phyloP scores from a whole-genome alignment of 306 rosid species.

The Cyamopsis tetragonoloba region DNA sequence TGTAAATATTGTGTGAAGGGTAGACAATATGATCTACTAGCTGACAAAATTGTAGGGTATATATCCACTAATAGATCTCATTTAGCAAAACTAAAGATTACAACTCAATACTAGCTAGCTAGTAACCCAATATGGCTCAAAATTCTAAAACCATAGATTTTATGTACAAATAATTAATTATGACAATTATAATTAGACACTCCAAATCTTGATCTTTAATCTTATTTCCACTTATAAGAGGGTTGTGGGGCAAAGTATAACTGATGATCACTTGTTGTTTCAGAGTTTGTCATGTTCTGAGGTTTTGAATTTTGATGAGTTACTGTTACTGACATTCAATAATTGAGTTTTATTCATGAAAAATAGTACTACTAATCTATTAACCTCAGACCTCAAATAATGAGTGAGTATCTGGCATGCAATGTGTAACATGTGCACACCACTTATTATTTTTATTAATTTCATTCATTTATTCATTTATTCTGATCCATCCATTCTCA shows the following conservation, averaged over 20 bases:
- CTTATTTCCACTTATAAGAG: slow-evolving; percentile 22
- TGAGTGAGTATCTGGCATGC: neutral
- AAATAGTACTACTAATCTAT: neutral
- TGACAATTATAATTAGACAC: slow-evolving; percentile 34
- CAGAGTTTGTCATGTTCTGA: slow-evolving; percentile 30
- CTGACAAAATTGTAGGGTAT: slow-evolving; percentile 24
- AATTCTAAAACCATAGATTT: slow-evolving; percentile 31
- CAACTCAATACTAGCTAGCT: slow-evolving; percentile 11
- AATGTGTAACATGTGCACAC: slow-evolving; percentile 24
- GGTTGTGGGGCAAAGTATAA: slow-evolving; percentile 37
- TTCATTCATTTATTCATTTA: too few relatives aligned
- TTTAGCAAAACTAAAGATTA: slow-evolving; percentile 25
- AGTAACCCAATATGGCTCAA: too few relatives aligned
- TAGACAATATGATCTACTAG: slow-evolving; percentile 23
- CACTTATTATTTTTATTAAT: slow-evolving; percentile 12
- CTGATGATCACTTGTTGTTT: slow-evolving; percentile 13
- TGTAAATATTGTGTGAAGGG: slow-evolving; percentile 22
- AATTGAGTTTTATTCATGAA: too few relatives aligned
- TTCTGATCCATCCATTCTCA: too few relatives aligned
- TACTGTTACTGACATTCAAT: slow-evolving; percentile 5
- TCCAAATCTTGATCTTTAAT: slow-evolving; percentile 39
- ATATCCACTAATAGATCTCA: slow-evolving; percentile 29
- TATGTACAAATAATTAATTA: slow-evolving; percentile 19
- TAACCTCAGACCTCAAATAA: slow-evolving; percentile 23
- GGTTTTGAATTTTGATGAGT: slow-evolving; percentile 14